Conservation (phyloP, 495 filamentous ascomycete genomes). For the Antarctomyces pellizariae region DNA sequence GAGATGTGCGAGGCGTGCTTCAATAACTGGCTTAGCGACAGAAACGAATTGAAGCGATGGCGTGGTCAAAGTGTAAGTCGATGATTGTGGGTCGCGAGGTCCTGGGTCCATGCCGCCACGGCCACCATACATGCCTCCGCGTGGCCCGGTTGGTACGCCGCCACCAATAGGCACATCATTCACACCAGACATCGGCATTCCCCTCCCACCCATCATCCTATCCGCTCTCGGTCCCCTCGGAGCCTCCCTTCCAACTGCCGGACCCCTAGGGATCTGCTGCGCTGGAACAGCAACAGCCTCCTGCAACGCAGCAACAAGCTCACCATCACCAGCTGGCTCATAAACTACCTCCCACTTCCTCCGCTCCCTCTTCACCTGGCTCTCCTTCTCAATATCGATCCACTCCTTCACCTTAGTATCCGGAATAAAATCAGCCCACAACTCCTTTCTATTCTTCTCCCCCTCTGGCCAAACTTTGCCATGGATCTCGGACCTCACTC, state of each 20-base stretch:
- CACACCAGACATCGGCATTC: conserved; percentile 13
- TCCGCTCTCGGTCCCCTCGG: too few relatives aligned
- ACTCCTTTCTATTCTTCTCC: conserved; percentile 61
- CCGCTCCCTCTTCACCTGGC: conserved; percentile 23
- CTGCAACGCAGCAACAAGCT: conserved; percentile 28
- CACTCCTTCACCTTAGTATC: conserved; percentile 48
- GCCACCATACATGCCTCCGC: conserved; percentile 17
- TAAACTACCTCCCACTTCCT: conserved; percentile 52
- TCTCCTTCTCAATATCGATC: conserved; percentile 42
- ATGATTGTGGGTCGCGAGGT: neutral
- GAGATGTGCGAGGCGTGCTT: conserved; percentile 23
- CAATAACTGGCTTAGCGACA: conserved; percentile 15
- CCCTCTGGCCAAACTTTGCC: conserved; percentile 59
- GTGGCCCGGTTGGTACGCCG: neutral
- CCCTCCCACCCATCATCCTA: too few relatives aligned
- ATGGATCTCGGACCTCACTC: conserved; percentile 60
- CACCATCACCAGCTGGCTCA: conserved; percentile 28
- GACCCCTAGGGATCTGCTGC: conserved; percentile 17
- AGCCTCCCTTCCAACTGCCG: too few relatives aligned
- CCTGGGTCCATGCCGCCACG: conserved; percentile 13
- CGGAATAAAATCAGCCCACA: conserved; percentile 85
- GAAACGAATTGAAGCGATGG: conserved; percentile 10
- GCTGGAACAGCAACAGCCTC: conserved; percentile 16
- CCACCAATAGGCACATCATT: neutral
- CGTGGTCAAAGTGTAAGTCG: conserved; percentile 4